These are phyloP conservation scores for Suhomyces yuchorum DNA, from an alignment of 1,139 yeast species.

Conservation along the genomic window DNA sequence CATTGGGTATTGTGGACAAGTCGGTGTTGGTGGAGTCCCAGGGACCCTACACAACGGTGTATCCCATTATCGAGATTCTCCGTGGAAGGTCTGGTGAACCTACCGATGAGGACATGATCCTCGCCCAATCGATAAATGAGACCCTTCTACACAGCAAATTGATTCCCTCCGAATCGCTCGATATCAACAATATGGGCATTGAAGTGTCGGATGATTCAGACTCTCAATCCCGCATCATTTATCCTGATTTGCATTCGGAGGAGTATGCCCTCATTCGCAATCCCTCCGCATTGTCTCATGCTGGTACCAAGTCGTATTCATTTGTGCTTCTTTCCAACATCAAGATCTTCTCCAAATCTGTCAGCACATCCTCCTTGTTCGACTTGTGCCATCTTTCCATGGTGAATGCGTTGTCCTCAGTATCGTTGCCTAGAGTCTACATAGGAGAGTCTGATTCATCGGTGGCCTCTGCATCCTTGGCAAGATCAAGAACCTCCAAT, in stretches of 20 bases:
- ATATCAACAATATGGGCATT: slow-evolving; percentile 51
- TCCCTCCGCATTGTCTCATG: slow-evolving; percentile 18
- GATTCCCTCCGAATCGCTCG: slow-evolving; percentile 48
- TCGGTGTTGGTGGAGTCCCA: slow-evolving; percentile 16
- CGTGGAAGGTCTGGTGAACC: slow-evolving; percentile 83
- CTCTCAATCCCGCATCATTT: slow-evolving; percentile 18
- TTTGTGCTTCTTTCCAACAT: slow-evolving; percentile 74
- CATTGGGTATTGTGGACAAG: slow-evolving; percentile 60
- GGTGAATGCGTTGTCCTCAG: slow-evolving; percentile 60
- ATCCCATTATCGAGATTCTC: slow-evolving; percentile 79
- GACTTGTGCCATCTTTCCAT: slow-evolving; percentile 78
- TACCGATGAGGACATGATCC: slow-evolving; percentile 84
- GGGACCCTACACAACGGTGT: slow-evolving; percentile 49
- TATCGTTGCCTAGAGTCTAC: slow-evolving; percentile 67
- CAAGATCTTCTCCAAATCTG: slow-evolving; percentile 77
- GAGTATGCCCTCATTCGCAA: slow-evolving; percentile 22
- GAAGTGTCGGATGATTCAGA: slow-evolving; percentile 43
- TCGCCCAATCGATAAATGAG: slow-evolving; percentile 71
- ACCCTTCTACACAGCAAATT: slow-evolving; percentile 56
- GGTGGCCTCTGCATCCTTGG: slow-evolving; percentile 32
- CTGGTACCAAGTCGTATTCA: slow-evolving; percentile 43
- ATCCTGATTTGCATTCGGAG: slow-evolving; percentile 38
- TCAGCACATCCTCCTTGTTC: slow-evolving; percentile 58
- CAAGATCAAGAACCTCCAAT: slow-evolving; percentile 51
- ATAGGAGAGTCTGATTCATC: slow-evolving; percentile 45